Conservation (phyloP, 305 asterid genomes). For the Solanum hybrid region DNA sequence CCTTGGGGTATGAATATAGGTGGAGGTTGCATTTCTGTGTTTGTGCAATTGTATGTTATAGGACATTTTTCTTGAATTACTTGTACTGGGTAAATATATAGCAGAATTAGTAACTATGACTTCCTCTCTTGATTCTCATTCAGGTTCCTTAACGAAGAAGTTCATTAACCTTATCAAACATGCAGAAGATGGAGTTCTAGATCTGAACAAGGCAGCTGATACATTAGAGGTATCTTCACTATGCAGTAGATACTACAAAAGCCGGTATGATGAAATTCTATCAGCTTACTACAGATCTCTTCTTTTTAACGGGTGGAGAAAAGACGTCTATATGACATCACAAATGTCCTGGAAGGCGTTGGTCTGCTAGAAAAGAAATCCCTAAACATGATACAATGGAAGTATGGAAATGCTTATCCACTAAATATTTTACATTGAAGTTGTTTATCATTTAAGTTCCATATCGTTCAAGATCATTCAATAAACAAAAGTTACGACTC, state of each 20-base stretch:
- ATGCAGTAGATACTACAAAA: not conserved
- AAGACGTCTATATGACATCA: slow-evolving; percentile 95
- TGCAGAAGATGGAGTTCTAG: slow-evolving; percentile 10
- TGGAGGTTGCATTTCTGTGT: not conserved
- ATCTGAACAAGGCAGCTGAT: slow-evolving; percentile 74
- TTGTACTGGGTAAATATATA: not conserved
- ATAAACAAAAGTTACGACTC: slow-evolving; percentile 20
- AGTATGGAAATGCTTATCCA: slow-evolving; percentile 42
- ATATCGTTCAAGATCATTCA: slow-evolving; percentile 10
- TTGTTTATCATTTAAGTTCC: not conserved
- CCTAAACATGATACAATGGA: slow-evolving; percentile 96
- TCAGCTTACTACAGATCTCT: slow-evolving; percentile 31
- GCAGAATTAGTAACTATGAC: not conserved
- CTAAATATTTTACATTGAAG: not conserved
- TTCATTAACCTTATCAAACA: slow-evolving; percentile 14
- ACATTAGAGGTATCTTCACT: slow-evolving; percentile 53
- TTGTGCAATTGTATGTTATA: not conserved
- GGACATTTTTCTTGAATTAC: not conserved
- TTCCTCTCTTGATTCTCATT: slow-evolving; percentile 2
- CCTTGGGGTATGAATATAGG: not conserved
- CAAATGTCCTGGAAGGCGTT: slow-evolving; percentile 97
- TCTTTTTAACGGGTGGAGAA: slow-evolving; percentile 82
- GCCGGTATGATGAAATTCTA: slow-evolving; percentile 12
- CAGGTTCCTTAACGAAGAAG: slow-evolving; percentile 77
- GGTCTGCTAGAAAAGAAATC: slow-evolving; percentile 94